A percentile compares a stretch with the other conserved stretches of the same genome.
Evolutionary conservation across 2,329 filamentous ascomycete genomes (phyloP).

Genomic region (Delphinella strobiligena): DNA sequence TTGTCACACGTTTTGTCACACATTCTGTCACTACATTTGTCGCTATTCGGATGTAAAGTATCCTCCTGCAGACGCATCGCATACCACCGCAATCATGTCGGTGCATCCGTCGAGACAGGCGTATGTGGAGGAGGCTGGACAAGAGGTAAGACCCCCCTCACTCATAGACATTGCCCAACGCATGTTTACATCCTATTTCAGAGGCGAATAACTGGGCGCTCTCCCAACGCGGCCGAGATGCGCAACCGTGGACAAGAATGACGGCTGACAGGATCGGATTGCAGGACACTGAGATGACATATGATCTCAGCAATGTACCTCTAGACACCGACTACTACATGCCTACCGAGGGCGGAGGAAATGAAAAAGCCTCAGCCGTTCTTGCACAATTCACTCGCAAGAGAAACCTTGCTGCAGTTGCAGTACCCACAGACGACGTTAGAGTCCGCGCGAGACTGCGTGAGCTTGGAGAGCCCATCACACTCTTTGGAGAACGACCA

Average conservation of each 20-base stretch:
- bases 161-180: background rate
- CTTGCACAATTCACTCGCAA: constrained; percentile 85
- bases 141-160: background rate
- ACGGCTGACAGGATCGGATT: background rate
- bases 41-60: too few species aligned
- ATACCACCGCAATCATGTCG: constrained; percentile 25
- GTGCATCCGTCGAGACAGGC: constrained; percentile 86
- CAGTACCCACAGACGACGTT: constrained; percentile 87
- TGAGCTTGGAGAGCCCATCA: constrained; percentile 85
- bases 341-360: constrained; percentile 51
- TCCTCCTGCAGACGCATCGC: too few species aligned
- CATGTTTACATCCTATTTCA: background rate
- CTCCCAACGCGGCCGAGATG: too few species aligned
- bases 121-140: constrained; percentile 70
- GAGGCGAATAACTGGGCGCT: background rate
- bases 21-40: too few species aligned
- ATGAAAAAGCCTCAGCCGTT: constrained; percentile 75
- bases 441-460: constrained; percentile 71
- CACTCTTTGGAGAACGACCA: constrained; percentile 82
- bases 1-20: too few species aligned
- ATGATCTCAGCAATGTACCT: constrained; percentile 11
- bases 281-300: constrained; percentile 11
- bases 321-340: constrained; percentile 79
- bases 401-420: constrained; percentile 73
- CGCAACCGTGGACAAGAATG: background rate